Evolutionary conservation across 2,329 filamentous ascomycete species (phyloP).

Genomic region (Myriangium duriaei): DNA sequence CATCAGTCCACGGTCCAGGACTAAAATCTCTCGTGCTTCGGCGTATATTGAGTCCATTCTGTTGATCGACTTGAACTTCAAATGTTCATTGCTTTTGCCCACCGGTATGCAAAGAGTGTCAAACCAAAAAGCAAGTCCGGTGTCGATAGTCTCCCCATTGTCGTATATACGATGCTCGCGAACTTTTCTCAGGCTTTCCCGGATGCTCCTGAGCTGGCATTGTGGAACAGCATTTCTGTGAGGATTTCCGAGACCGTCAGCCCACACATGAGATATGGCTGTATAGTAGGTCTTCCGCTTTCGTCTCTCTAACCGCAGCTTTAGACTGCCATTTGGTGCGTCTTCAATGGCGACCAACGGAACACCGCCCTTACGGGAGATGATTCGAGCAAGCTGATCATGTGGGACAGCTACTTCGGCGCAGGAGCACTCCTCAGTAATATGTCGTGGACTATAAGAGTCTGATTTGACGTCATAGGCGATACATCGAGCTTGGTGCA

Average conservation of each 20-base stretch:
- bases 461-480: background rate
- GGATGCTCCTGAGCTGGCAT: slow-evolving; percentile 2
- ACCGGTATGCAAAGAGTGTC: slow-evolving; percentile 17
- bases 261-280: slow-evolving; percentile 8
- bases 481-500: background rate
- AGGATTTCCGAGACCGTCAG: slow-evolving; percentile 8
- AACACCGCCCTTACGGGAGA: background rate
- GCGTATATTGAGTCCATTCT: slow-evolving; percentile 13
- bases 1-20: slow-evolving; percentile 11
- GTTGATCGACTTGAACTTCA: slow-evolving; percentile 11
- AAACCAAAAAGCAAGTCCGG: slow-evolving; percentile 16
- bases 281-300: slow-evolving; percentile 1
- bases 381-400: background rate
- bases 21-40: slow-evolving; percentile 12
- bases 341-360: background rate
- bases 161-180: background rate
- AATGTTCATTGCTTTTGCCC: background rate
- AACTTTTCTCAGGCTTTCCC: background rate
- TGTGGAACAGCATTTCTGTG: slow-evolving; percentile 2
- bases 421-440: background rate
- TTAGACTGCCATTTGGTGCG: background rate
- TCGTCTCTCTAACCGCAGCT: background rate
- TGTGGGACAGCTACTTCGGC: background rate
- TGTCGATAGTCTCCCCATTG: background rate
- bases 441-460: background rate